Percentiles rank a stretch among this genome's conserved stretches.
Evolutionary conservation across 441 rosid genomes (phyloP).

Genomic region (Pelargonium citronellum): DNA sequence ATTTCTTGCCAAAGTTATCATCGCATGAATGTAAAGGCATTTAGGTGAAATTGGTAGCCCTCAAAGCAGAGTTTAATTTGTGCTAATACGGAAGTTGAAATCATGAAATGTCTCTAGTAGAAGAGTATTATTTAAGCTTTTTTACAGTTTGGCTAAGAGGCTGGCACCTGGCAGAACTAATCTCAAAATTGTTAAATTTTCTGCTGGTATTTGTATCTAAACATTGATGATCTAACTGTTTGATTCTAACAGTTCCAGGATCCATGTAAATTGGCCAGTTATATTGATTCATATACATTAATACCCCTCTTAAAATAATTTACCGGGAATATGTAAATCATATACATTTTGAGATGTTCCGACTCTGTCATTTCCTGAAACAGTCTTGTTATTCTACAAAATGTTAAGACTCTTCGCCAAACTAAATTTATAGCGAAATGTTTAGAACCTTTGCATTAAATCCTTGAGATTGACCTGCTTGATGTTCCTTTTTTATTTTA

Average conservation of each 20-base stretch:
- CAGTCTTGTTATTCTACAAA: background rate
- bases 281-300: too few species aligned
- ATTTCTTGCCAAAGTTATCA: background rate
- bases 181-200: constrained; percentile 8
- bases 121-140: background rate
- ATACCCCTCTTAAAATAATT: background rate
- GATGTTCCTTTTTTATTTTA: constrained; percentile 15
- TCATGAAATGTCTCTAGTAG: background rate
- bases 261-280: background rate
- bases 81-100: constrained; percentile 1
- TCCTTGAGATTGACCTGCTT: constrained; percentile 17
- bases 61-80: background rate
- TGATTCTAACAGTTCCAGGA: background rate
- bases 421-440: background rate
- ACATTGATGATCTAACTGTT: too few species aligned
- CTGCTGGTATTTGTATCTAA: too few species aligned
- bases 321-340: background rate
- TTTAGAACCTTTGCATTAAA: background rate
- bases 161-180: background rate
- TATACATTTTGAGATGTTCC: constrained; percentile 1
- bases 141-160: background rate
- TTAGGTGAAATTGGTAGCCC: background rate
- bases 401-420: background rate
- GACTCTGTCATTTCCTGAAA: constrained; percentile 3
- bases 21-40: background rate